These are phyloP conservation scores for Smittium mucronatum DNA, from an alignment of 371 early-diverging fungal genomes.

Conservation along the genomic window DNA sequence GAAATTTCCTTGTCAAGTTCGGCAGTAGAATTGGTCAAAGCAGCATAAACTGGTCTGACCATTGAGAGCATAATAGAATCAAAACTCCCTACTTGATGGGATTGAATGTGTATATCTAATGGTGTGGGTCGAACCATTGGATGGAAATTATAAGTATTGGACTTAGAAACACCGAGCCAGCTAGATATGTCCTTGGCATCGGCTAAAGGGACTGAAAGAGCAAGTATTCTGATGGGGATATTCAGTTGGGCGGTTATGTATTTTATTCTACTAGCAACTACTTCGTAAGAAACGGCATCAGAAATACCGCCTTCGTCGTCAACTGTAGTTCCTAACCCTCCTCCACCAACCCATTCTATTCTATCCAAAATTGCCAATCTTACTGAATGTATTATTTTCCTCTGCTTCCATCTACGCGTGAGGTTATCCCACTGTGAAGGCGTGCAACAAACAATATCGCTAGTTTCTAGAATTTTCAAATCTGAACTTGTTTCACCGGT, in stretches of 20 bases:
- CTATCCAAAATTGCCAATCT: slow-evolving; percentile 93
- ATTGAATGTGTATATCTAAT: slow-evolving; percentile 86
- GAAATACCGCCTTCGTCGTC: slow-evolving; percentile 15
- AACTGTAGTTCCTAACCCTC: slow-evolving; percentile 22
- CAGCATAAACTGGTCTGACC: slow-evolving; percentile 75
- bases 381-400: slow-evolving; percentile 79
- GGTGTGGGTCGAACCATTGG: slow-evolving; percentile 87
- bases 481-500: slow-evolving; percentile 94
- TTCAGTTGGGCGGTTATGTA: slow-evolving; percentile 78
- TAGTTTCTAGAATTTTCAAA: slow-evolving; percentile 67
- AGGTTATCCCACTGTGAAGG: slow-evolving; percentile 98
- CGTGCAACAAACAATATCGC: slow-evolving; percentile 85
- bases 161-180: slow-evolving; percentile 80
- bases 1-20: slow-evolving; percentile 41
- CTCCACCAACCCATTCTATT: slow-evolving; percentile 85
- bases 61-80: slow-evolving; percentile 89
- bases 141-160: slow-evolving; percentile 79
- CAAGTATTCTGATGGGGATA: slow-evolving; percentile 74
- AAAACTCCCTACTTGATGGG: slow-evolving; percentile 78
- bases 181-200: slow-evolving; percentile 92
- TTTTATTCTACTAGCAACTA: slow-evolving; percentile 83
- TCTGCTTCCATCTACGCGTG: slow-evolving; percentile 88
- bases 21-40: slow-evolving; percentile 45
- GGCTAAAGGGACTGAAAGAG: slow-evolving; percentile 73
- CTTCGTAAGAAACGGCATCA: slow-evolving; percentile 78